These are phyloP conservation scores for Wickerhamomyces sp. DNA, from an alignment of 1,139 yeast species.

Conservation along the genomic window DNA sequence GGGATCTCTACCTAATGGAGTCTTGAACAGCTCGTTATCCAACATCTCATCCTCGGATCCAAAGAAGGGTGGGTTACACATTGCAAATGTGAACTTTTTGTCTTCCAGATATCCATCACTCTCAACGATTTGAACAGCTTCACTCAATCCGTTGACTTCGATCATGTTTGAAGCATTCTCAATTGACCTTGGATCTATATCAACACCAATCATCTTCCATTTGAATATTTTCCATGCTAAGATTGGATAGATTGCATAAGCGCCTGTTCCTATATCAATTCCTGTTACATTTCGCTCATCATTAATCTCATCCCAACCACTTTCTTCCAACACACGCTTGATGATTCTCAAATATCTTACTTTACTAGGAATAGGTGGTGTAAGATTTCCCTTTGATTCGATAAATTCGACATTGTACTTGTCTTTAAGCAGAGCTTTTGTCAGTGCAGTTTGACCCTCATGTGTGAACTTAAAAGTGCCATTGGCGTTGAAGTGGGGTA, in stretches of 20 bases:
- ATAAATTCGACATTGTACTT: constrained; percentile 9
- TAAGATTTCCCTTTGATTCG: constrained; percentile 8
- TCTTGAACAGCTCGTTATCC: constrained; percentile 5
- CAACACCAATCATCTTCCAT: constrained; percentile 31
- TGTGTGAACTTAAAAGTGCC: constrained; percentile 6
- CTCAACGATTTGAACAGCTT: constrained; percentile 6
- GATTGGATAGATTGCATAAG: constrained; percentile 36
- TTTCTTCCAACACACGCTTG: constrained; percentile 10
- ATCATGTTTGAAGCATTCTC: constrained; percentile 22
- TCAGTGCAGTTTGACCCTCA: constrained; percentile 15
- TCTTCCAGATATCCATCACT: constrained; percentile 9
- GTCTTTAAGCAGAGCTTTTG: constrained; percentile 13
- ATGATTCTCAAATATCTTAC: constrained; percentile 12
- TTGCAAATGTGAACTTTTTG: constrained; percentile 25
- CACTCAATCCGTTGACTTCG: constrained; percentile 16
- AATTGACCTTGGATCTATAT: constrained; percentile 30
- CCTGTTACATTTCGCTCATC: too few relatives aligned
- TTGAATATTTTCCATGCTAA: constrained; percentile 23
- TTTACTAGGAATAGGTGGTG: constrained; percentile 21
- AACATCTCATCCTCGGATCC: constrained; percentile 27
- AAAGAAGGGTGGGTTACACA: constrained; percentile 46
- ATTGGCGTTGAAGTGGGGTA: neutral
- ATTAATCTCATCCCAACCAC: neutral
- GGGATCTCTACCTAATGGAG: constrained; percentile 13
- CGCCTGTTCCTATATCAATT: constrained; percentile 35